Base-by-base conservation (phyloP, 805 yeast species). In the Lachancea fermentati region DNA sequence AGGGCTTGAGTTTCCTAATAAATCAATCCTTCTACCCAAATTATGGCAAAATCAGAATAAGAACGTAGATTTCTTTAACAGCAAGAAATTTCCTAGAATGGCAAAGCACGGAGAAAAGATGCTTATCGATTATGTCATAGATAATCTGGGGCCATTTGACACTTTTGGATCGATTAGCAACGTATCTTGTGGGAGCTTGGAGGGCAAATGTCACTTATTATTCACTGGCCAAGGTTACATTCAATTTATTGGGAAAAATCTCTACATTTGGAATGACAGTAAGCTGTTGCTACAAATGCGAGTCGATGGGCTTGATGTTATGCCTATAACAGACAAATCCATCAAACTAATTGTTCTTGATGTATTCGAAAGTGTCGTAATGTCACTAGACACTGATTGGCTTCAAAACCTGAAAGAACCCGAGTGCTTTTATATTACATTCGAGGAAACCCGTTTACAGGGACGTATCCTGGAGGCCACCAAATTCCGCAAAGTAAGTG, bases 401-500 rank as follows among this genome's bases (percentile, higher is more conserved):
- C 15, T 33, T 6, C 15, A 6, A 15, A 26, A 30, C 2, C 13
- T 33, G 18, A 39, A 19, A 7, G 33, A 29, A 14, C 26, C 26
- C 26, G 9, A 22, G 11, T 13, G 5, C 14, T 31, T 40, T 17
- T 8, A 16, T 4, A 11, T 36, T 8, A 34, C 15, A 13, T 41
- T 34, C 15, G 31, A 7, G 4, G 43, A 35, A 16, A 15, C 3
- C 17, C 7, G 13, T 5, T 15, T 30, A 3, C n/a, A 19, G 9
- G 36, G 37, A 18, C 25, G 15, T 1, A 11, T 33, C 4, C n/a
- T 30, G 25, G 33, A 33, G 35, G 39, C 37, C 15, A 31, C 36
- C 17, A 33, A 31, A 30, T 13, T 48, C 6, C 50, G 58, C 19
- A 65, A 62, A 42, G 49, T 64, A 2, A 65, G 69, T 36, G 63